Conservation (phyloP, 768 basidiomycete species). For the Mycena rosella region DNA sequence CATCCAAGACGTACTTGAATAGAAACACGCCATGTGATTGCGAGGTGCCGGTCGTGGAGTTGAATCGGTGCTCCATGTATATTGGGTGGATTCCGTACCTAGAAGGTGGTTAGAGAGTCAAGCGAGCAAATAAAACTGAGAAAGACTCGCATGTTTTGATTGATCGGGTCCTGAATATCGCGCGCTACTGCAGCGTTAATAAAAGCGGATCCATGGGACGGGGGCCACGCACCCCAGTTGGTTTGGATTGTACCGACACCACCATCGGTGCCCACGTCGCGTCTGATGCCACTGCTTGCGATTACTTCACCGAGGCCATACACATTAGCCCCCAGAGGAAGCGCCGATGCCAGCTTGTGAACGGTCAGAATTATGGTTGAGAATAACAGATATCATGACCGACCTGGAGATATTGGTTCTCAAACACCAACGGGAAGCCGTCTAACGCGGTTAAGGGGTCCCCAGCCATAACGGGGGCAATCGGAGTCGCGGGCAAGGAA, state of each 20-base stretch:
- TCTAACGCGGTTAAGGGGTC: slow-evolving; percentile 70
- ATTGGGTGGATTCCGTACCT: too few species aligned
- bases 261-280: slow-evolving; percentile 63
- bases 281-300: slow-evolving; percentile 75
- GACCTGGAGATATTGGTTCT: slow-evolving; percentile 84
- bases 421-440: slow-evolving; percentile 80
- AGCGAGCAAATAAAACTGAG: too few species aligned
- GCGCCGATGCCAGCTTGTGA: slow-evolving; percentile 68
- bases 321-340: slow-evolving; percentile 77
- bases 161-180: too few species aligned
- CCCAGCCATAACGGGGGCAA: slow-evolving; percentile 63
- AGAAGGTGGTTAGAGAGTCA: too few species aligned
- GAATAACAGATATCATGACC: neutral
- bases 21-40: too few species aligned
- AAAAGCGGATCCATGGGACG: too few species aligned
- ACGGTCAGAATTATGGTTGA: neutral
- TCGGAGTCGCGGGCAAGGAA: slow-evolving; percentile 72
- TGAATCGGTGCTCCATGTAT: too few species aligned
- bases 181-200: too few species aligned
- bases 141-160: too few species aligned
- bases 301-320: slow-evolving; percentile 85
- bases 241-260: slow-evolving; percentile 74
- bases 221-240: slow-evolving; percentile 57
- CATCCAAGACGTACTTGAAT: too few species aligned
- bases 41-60: too few species aligned